Conservation (phyloP, 129 eudicot species). For the Lonicera japonica region DNA sequence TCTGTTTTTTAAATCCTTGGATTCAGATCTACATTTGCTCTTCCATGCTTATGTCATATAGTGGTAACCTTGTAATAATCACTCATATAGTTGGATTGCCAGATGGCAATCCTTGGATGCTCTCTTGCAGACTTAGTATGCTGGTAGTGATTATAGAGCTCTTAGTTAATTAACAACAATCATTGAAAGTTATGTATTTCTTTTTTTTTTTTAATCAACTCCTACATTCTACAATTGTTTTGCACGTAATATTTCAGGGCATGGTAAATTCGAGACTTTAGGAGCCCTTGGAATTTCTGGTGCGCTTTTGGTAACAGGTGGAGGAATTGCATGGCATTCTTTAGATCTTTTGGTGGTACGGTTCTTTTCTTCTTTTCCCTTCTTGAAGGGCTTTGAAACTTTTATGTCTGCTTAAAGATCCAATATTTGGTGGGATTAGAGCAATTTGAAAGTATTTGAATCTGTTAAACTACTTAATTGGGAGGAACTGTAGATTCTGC, state of each 20-base stretch:
- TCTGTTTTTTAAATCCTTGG: too few relatives aligned
- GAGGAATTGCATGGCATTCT: conserved; percentile 98
- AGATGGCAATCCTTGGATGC: too few relatives aligned
- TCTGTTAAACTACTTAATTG: not conserved
- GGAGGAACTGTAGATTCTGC: not conserved
- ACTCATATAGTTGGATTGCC: too few relatives aligned
- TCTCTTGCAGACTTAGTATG: too few relatives aligned
- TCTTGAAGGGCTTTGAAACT: not conserved
- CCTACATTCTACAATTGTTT: conserved; percentile 1
- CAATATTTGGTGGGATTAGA: not conserved
- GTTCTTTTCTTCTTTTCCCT: not conserved
- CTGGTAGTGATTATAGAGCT: too few relatives aligned
- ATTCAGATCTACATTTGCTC: too few relatives aligned
- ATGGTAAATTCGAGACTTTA: conserved; percentile 95
- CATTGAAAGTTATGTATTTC: too few relatives aligned
- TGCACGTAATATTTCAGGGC: conserved; percentile 46
- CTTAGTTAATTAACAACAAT: too few relatives aligned
- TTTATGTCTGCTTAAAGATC: not conserved
- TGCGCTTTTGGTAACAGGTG: conserved; percentile 74
- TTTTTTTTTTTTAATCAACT: not conserved
- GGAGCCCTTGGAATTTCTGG: conserved; percentile 96
- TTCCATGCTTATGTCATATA: too few relatives aligned
- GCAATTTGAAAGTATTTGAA: not conserved
- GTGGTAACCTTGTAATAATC: too few relatives aligned
- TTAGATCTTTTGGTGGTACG: conserved; percentile 69